Base-by-base conservation (phyloP, 345 rosid genomes). In the Isatis tinctoria region DNA sequence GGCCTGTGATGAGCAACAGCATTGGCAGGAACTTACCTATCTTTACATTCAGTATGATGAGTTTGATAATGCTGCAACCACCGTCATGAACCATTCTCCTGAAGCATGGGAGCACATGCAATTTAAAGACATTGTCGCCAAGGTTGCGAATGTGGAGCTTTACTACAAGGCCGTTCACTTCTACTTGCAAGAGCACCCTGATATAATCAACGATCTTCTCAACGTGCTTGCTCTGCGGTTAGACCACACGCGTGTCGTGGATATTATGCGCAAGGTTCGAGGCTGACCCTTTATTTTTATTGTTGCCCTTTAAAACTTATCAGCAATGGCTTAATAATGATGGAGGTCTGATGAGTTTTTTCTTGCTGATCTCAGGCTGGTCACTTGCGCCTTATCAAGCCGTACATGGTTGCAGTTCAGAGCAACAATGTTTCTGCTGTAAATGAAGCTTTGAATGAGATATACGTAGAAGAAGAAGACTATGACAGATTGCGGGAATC, bases 81-180 rank as follows among this genome's bases (percentile, higher is more conserved):
- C 98, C 36, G 88, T 95, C 70, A 95, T 95, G 99, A 95, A 95
- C 73, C 99, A 95, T 85, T 95, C 99, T 37, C 99, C 99, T 0
- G 98, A 92, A 85, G 98, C 99, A 52, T 95, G 99, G 99, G 99
- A 95, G 71, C 99, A 95, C 90, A 95, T 95, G 99, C 99, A 95
- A 80, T 95, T 95, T 86, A 95, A 95, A 79, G 99, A 95, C 68
- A 90, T 95, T 28, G 80, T 84, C 0, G 97, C 90, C 67, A 95
- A 95, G 86, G 98, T 95, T 81, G 98, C 97, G 13, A 95, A 84
- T 76, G 99, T 95, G 17, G 99, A 95, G 79, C 85, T 95, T 52
- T 95, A 95, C 80, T 95, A 95, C 58, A 95, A 95, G 85, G 98
- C 99, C 0, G 99, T 95, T 61, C 99, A 95, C 85, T 95, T 95